Evolutionary conservation across 2,329 filamentous ascomycete genomes (phyloP).

Genomic region (Stagonosporopsis tanaceti): DNA sequence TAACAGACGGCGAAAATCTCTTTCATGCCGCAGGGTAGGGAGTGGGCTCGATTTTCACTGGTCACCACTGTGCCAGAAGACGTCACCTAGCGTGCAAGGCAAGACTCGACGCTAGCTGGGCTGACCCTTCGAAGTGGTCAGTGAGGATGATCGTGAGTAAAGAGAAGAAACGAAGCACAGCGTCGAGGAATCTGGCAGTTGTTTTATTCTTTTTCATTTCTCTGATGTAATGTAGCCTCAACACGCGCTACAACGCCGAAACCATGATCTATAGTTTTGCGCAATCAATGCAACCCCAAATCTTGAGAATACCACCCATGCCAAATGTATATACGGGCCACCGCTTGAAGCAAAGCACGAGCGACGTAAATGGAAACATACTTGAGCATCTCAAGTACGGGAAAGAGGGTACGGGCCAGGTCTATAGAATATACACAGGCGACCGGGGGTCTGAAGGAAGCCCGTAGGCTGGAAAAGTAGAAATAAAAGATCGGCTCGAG

Average conservation of each 20-base stretch:
- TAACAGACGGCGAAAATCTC: constrained; percentile 16
- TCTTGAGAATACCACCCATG: constrained; percentile 19
- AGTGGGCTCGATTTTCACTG: constrained; percentile 9
- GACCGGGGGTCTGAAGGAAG: constrained; percentile 40
- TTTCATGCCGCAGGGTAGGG: constrained; percentile 11
- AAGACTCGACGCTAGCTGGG: constrained; percentile 11
- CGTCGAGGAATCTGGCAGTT: not conserved
- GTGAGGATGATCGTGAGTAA: not conserved
- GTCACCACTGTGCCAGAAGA: constrained; percentile 8
- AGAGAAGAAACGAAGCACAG: not conserved
- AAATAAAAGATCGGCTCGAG: constrained; percentile 32
- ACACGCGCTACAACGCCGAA: constrained; percentile 15
- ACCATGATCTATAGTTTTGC: constrained; percentile 21
- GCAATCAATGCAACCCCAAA: constrained; percentile 16
- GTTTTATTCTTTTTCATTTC: constrained; percentile 3
- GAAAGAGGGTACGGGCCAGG: constrained; percentile 30
- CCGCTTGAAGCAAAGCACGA: constrained; percentile 12
- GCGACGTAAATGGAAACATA: constrained; percentile 20
- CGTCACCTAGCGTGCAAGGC: constrained; percentile 11
- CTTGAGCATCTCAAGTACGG: constrained; percentile 15
- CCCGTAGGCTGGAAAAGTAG: constrained; percentile 29
- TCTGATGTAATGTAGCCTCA: constrained; percentile 7
- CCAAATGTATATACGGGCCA: constrained; percentile 14
- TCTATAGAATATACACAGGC: constrained; percentile 47
- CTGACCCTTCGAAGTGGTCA: constrained; percentile 3